phyloP scores from a whole-genome alignment of 208 protist species.

The Balamuthia mandrillaris region DNA sequence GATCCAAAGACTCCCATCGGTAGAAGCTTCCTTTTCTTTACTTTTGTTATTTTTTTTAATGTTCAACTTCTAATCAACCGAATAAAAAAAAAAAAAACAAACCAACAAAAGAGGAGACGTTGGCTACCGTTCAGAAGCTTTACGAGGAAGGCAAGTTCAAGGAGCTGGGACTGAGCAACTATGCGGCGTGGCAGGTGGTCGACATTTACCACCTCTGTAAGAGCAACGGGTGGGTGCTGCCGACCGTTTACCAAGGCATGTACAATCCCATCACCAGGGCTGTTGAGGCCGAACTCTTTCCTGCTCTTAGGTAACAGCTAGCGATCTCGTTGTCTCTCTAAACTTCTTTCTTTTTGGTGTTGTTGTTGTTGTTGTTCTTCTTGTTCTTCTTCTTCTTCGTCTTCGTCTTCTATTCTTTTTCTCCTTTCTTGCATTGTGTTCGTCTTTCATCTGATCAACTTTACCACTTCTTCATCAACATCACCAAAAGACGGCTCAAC shows the following conservation, averaged over 20 bases:
- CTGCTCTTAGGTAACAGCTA: neutral
- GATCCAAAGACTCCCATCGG: slow-evolving; percentile 17
- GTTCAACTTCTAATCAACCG: neutral
- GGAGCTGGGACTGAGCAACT: slow-evolving; percentile 31
- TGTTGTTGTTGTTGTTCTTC: no score
- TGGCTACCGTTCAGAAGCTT: neutral
- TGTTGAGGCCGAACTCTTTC: neutral
- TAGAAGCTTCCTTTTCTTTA: neutral
- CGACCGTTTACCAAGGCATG: slow-evolving; percentile 29
- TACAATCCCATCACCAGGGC: slow-evolving; percentile 26
- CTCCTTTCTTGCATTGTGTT: no score
- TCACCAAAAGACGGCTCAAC: neutral
- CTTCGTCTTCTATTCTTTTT: no score
- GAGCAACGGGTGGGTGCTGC: slow-evolving; percentile 2
- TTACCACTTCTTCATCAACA: no score
- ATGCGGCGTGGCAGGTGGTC: slow-evolving; percentile 12
- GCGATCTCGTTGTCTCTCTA: no score
- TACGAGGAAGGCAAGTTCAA: slow-evolving; percentile 20
- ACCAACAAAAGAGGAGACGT: neutral
- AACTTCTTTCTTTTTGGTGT: no score
- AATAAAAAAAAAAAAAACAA: neutral
- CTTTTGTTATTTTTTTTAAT: neutral
- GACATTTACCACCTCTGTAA: slow-evolving; percentile 33
- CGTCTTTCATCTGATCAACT: no score
- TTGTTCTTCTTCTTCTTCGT: no score